phyloP scores from a whole-genome alignment of 1,139 yeast species.

The Diutina rugosa region DNA sequence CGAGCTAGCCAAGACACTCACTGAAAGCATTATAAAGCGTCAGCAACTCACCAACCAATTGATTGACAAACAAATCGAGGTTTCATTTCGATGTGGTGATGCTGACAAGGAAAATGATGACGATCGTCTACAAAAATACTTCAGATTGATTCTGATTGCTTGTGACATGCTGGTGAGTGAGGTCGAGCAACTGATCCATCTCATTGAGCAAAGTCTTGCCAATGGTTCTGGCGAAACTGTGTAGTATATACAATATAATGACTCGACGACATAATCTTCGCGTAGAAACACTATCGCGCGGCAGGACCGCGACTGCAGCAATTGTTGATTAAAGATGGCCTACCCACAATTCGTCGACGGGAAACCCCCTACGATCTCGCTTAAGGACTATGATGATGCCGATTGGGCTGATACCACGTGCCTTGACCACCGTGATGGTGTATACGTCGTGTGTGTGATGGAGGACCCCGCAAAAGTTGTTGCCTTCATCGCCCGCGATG shows the following conservation, averaged over 20 bases:
- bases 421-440: conserved; percentile 24
- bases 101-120: conserved; percentile 10
- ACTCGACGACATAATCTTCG: not conserved
- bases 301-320: not conserved
- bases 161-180: conserved; percentile 32
- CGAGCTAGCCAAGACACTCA: conserved; percentile 9
- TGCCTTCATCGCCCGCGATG: conserved; percentile 25
- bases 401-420: conserved; percentile 41
- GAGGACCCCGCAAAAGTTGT: conserved; percentile 29
- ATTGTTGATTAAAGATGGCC: conserved; percentile 3
- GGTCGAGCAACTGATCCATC: conserved; percentile 29
- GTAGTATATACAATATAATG: not conserved
- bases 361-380: conserved; percentile 32
- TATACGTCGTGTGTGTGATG: conserved; percentile 35
- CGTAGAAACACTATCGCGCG: not conserved
- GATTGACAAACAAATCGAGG: conserved; percentile 13
- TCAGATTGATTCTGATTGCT: conserved; percentile 28
- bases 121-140: conserved; percentile 28
- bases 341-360: conserved; percentile 34
- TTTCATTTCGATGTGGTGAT: conserved; percentile 9
- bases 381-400: conserved; percentile 37
- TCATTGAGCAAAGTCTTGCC: conserved; percentile 26
- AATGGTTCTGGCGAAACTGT: not conserved
- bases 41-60: conserved; percentile 3
- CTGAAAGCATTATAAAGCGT: conserved; percentile 4